A percentile compares a stretch with the other conserved stretches of the same genome.
Conservation (phyloP, 192 early-diverging fungal species). For the Kickxella alabastrina region DNA sequence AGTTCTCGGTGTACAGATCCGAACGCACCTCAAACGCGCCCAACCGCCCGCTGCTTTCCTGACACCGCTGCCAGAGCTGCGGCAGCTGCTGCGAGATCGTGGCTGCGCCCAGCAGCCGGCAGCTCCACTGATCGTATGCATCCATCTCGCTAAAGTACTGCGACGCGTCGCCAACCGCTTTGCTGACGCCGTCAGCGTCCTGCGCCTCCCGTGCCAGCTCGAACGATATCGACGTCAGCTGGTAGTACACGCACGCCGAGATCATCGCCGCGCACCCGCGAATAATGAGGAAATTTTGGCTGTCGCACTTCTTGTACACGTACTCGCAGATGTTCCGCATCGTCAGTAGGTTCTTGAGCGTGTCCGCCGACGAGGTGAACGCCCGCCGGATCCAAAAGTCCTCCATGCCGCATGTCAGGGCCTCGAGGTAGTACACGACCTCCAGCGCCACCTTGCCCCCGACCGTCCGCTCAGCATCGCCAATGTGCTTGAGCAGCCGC, state of each 20-base stretch:
- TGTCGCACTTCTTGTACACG: constrained; percentile 16
- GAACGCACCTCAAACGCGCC: constrained; percentile 38
- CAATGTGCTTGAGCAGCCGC: constrained; percentile 40
- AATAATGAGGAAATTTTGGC: constrained; percentile 12
- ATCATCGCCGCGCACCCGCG: constrained; percentile 35
- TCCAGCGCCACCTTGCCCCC: constrained; percentile 28
- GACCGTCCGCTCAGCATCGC: constrained; percentile 30
- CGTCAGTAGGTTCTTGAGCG: constrained; percentile 38
- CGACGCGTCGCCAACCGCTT: constrained; percentile 10
- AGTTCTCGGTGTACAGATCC: constrained; percentile 17
- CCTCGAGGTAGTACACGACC: constrained; percentile 41
- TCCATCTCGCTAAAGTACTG: constrained; percentile 22
- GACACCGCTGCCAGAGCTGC: constrained; percentile 37
- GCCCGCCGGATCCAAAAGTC: constrained; percentile 39
- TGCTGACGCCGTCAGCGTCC: constrained; percentile 1
- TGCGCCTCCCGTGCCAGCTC: constrained; percentile 8
- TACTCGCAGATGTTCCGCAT: constrained; percentile 40
- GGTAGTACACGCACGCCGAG: constrained; percentile 28
- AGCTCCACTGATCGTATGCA: constrained; percentile 12
- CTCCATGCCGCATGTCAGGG: constrained; percentile 45
- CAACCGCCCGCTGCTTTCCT: neutral
- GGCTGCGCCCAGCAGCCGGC: constrained; percentile 17
- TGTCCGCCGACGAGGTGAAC: constrained; percentile 16
- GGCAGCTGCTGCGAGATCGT: constrained; percentile 27
- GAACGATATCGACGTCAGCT: constrained; percentile 18